A percentile compares a stretch with the other conserved stretches of the same genome.
Conservation (phyloP, 2,329 filamentous ascomycete genomes). For the Nothophaeocryptopus gaeumannii region DNA sequence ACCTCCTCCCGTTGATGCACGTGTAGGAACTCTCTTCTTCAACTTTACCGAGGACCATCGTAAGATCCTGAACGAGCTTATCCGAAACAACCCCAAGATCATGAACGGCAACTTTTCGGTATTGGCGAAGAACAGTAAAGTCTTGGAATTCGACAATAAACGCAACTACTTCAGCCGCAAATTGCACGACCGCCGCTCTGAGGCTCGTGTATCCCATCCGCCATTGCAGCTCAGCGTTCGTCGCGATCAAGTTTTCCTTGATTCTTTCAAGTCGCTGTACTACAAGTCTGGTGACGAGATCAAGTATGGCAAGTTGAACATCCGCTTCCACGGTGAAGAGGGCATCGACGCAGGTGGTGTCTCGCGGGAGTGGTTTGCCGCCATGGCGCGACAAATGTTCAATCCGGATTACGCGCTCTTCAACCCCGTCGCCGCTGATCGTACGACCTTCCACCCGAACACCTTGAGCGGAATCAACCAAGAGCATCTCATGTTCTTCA, state of each 20-base stretch:
- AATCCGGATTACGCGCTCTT: constrained; percentile 97
- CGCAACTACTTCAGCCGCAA: constrained; percentile 97
- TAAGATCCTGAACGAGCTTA: constrained; percentile 95
- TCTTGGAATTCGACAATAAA: constrained; percentile 98
- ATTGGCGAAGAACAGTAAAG: constrained; percentile 96
- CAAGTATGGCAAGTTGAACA: constrained; percentile 98
- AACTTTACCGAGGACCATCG: constrained; percentile 96
- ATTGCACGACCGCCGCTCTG: constrained; percentile 72
- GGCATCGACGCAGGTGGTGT: constrained; percentile 97
- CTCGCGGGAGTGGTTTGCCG: constrained; percentile 98
- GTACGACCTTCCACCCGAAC: constrained; percentile 98
- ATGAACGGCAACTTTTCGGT: constrained; percentile 98
- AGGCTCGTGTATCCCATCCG: constrained; percentile 68
- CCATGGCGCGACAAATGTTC: constrained; percentile 96
- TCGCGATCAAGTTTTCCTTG: constrained; percentile 92
- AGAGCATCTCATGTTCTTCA: constrained; percentile 97
- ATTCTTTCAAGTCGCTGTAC: constrained; percentile 97
- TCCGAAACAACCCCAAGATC: constrained; percentile 92
- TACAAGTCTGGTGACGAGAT: constrained; percentile 96
- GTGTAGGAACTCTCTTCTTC: constrained; percentile 91
- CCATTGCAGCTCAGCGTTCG: constrained; percentile 86
- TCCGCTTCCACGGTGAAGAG: constrained; percentile 95
- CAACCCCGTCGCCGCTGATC: constrained; percentile 92
- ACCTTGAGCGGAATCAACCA: constrained; percentile 89
- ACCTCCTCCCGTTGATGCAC: constrained; percentile 67